Evolutionary conservation across 768 basidiomycete species (phyloP).

Genomic region (Suillus subalutaceus): DNA sequence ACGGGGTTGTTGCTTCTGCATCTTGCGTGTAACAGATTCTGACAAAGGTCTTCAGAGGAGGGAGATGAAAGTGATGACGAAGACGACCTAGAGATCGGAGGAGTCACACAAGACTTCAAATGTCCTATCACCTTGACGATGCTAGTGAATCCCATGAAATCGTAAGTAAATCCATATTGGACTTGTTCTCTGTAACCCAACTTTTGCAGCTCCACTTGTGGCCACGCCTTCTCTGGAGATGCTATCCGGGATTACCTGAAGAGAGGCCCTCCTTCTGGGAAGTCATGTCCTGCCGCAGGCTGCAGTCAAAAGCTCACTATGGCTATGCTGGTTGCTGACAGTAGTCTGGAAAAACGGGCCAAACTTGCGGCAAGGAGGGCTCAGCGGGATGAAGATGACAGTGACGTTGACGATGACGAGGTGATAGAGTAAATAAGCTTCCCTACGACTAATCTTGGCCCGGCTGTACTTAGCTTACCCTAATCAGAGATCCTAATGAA

Average conservation of each 20-base stretch:
- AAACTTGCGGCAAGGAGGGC: slow-evolving; percentile 59
- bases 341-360: slow-evolving; percentile 62
- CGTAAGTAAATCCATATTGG: slow-evolving; percentile 51
- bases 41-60: slow-evolving; percentile 53
- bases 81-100: slow-evolving; percentile 88
- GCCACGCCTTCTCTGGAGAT: slow-evolving; percentile 79
- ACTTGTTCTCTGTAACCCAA: slow-evolving; percentile 11
- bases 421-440: slow-evolving; percentile 53
- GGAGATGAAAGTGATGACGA: slow-evolving; percentile 84
- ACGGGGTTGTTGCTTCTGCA: slow-evolving; percentile 48
- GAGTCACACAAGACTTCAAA: slow-evolving; percentile 78
- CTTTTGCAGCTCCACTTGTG: slow-evolving; percentile 58
- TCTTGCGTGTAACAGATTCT: slow-evolving; percentile 10
- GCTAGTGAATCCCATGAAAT: slow-evolving; percentile 76
- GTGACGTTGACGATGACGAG: slow-evolving; percentile 46
- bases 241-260: slow-evolving; percentile 71
- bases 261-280: slow-evolving; percentile 32
- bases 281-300: slow-evolving; percentile 71
- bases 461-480: background rate
- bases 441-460: background rate
- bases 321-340: slow-evolving; percentile 53
- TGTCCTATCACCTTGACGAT: slow-evolving; percentile 78
- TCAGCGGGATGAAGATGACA: slow-evolving; percentile 41
- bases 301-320: slow-evolving; percentile 64
- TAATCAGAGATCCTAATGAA: background rate